Evolutionary conservation across 129 eudicot genomes (phyloP), one percentile per base, ranked within the genome.

Genomic region (Flaveria brownii): DNA sequence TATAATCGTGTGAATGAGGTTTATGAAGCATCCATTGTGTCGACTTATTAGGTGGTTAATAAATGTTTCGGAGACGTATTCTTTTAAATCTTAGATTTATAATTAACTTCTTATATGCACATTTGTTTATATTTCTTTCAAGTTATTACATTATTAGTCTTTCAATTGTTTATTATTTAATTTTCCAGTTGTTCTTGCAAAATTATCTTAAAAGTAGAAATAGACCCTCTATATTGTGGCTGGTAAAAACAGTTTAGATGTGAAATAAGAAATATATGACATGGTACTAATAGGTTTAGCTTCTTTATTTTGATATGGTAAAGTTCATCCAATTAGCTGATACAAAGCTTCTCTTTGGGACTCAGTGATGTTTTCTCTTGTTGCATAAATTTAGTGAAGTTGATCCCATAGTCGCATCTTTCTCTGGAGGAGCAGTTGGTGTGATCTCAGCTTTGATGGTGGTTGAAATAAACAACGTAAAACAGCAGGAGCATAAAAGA

Each of bases 361-460:
- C 55, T 79, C 5, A 63, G 3, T 49, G 36, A 22, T 64, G 22
- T 46, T 33, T 76, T 9, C 4, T 51, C 65, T 74, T 77, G 15
- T 33, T 86, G 78, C 60, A 68, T 62, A 61, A 63, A 64, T 84
- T 72, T 30, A 94, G 99, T 81, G 85, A 87, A 17, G 97, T 94
- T 55, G 99, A 94, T 80, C 99, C 99, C 3, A 94, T 94, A 14
- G 99, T 94, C 82, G 99, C 99, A 72, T 94, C 99, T 7, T 94
- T 91, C 83, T 91, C 99, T 63, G 99, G 99, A 41, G 99, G 99
- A 85, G 99, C 99, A 60, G 97, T 94, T 81, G 99, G 99, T 18
- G 99, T 94, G 80, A 94, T 94, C 82, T 94, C 99, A 60, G 97
- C 99, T 12, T 83, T 94, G 85, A 94, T 94, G 97, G 97, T 94